These are phyloP conservation scores for Hypoxylon rubiginosum DNA, from an alignment of 2,329 filamentous ascomycete genomes.

Conservation along the genomic window DNA sequence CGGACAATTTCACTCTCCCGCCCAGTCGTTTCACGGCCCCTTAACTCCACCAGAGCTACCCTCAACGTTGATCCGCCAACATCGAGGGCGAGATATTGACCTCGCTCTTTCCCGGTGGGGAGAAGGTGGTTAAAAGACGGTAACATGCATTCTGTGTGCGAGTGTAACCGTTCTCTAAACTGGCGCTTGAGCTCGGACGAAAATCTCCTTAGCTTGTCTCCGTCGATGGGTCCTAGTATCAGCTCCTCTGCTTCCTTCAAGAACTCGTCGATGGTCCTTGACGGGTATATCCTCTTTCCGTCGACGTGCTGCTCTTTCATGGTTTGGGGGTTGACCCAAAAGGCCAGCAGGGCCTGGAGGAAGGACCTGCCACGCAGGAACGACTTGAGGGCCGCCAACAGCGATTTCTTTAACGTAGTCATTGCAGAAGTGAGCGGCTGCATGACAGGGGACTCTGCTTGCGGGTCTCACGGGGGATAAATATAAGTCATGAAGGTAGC, in stretches of 20 bases:
- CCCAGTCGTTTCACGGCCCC: slow-evolving; percentile 58
- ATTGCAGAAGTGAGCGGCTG: slow-evolving; percentile 69
- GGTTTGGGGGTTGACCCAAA: slow-evolving; percentile 63
- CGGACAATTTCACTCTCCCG: slow-evolving; percentile 66
- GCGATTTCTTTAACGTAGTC: slow-evolving; percentile 67
- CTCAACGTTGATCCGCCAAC: slow-evolving; percentile 78
- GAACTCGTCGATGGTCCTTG: slow-evolving; percentile 63
- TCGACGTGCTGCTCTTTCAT: slow-evolving; percentile 49
- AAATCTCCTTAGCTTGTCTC: slow-evolving; percentile 61
- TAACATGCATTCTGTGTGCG: slow-evolving; percentile 71
- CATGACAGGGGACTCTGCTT: slow-evolving; percentile 55
- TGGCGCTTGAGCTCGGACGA: slow-evolving; percentile 66
- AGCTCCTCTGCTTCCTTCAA: slow-evolving; percentile 68
- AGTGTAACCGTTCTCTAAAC: slow-evolving; percentile 65
- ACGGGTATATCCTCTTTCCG: slow-evolving; percentile 33
- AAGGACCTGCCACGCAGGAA: slow-evolving; percentile 71
- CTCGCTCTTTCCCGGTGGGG: slow-evolving; percentile 70
- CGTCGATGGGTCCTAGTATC: slow-evolving; percentile 63
- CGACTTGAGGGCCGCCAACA: slow-evolving; percentile 69
- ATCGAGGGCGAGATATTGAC: slow-evolving; percentile 73
- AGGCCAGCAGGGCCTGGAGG: slow-evolving; percentile 68
- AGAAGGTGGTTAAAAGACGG: slow-evolving; percentile 76
- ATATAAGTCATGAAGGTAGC: slow-evolving; percentile 47
- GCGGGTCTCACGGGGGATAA: slow-evolving; percentile 40
- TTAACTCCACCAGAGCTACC: slow-evolving; percentile 73